Percentiles rank a stretch among this genome's conserved stretches.
phyloP scores from a whole-genome alignment of 2,329 filamentous ascomycete genomes.

The Xylariaceae sp. region DNA sequence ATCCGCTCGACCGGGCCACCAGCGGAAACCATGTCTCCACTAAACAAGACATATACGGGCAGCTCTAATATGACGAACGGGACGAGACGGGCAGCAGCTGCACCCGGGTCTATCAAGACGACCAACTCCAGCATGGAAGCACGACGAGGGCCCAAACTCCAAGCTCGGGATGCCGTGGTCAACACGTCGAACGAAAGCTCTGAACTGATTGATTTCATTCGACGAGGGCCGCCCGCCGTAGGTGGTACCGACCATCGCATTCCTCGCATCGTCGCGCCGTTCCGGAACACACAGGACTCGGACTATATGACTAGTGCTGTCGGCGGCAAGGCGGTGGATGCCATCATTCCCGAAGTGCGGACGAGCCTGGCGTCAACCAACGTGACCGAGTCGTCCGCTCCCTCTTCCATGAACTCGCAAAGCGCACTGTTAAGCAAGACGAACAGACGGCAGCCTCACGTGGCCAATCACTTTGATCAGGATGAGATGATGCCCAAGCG shows the following conservation, averaged over 20 bases:
- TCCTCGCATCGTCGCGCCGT: constrained; percentile 76
- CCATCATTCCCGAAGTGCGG: constrained; percentile 50
- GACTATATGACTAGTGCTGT: constrained; percentile 59
- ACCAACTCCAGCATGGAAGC: constrained; percentile 34
- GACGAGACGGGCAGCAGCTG: constrained; percentile 30
- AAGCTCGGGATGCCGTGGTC: constrained; percentile 66
- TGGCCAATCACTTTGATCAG: constrained; percentile 39
- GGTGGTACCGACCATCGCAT: constrained; percentile 62
- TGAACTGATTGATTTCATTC: constrained; percentile 93
- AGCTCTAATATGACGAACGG: constrained; percentile 12
- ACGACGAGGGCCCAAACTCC: constrained; percentile 46
- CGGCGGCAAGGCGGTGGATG: constrained; percentile 53
- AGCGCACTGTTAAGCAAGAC: constrained; percentile 57
- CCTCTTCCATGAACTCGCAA: constrained; percentile 68
- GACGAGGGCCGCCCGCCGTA: constrained; percentile 67
- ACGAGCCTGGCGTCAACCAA: constrained; percentile 53
- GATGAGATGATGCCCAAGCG: constrained; percentile 59
- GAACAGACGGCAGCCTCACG: constrained; percentile 33
- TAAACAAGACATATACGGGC: constrained; percentile 24
- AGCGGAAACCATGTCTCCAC: constrained; percentile 29
- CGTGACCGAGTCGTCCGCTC: constrained; percentile 52
- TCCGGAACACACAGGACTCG: constrained; percentile 79
- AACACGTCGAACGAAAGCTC: constrained; percentile 63
- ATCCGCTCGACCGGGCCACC: constrained; percentile 77
- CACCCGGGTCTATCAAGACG: constrained; percentile 29